Conservation (phyloP, 2,329 filamentous ascomycete species). For the Orbilia blumenaviensis region DNA sequence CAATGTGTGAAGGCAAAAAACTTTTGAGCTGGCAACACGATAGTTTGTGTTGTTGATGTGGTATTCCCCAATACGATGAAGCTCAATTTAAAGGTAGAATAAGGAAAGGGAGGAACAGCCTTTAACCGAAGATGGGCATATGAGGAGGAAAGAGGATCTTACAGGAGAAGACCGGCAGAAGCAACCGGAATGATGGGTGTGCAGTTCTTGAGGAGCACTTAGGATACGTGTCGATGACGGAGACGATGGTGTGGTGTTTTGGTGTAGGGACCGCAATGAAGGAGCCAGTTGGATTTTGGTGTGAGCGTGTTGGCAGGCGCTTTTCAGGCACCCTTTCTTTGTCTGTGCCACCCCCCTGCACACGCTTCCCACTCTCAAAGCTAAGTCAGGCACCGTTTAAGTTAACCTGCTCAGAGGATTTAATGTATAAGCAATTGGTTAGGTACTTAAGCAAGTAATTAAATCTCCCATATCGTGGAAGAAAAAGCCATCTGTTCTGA, state of each 20-base stretch:
- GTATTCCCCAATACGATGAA: constrained; percentile 10
- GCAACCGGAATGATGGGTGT: background rate
- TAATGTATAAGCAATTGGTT: too few relatives aligned
- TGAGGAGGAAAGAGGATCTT: background rate
- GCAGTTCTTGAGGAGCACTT: background rate
- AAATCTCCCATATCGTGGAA: too few relatives aligned
- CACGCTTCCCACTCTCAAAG: background rate
- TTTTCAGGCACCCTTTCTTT: constrained; percentile 7
- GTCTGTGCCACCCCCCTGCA: background rate
- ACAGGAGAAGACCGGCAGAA: background rate
- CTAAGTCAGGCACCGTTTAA: too few relatives aligned
- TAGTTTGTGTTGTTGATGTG: background rate
- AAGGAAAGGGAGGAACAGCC: background rate
- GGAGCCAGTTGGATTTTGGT: background rate
- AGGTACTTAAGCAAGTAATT: too few relatives aligned
- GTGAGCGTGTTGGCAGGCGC: background rate
- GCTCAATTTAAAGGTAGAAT: background rate
- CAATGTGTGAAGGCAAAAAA: too few relatives aligned
- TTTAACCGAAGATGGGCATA: too few relatives aligned
- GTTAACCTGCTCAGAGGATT: too few relatives aligned
- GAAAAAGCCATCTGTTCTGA: too few relatives aligned
- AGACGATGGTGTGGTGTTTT: background rate
- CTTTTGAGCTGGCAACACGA: background rate
- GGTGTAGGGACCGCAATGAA: background rate
- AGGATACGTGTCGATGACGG: background rate